Evolutionary conservation across 2,329 filamentous ascomycete species (phyloP).

Genomic region (Pseudocercospora musae): DNA sequence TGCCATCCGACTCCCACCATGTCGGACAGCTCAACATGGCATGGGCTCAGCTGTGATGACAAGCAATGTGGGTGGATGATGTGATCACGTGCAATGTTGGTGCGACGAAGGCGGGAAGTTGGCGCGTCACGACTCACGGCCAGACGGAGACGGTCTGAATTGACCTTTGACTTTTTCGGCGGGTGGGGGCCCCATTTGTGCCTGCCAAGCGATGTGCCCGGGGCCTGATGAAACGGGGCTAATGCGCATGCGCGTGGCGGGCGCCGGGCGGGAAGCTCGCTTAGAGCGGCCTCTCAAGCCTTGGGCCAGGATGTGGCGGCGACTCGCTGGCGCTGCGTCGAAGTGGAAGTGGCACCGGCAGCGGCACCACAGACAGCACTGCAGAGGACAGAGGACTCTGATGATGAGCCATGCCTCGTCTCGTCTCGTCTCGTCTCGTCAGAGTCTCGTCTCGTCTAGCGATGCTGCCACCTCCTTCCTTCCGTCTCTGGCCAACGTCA

Average conservation of each 20-base stretch:
- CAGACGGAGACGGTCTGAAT: no score
- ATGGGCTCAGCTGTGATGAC: no score
- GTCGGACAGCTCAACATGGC: no score
- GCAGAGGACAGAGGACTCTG: no score
- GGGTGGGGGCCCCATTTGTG: not conserved
- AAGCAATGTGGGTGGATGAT: no score
- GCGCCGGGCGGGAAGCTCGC: not conserved
- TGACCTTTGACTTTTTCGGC: not conserved
- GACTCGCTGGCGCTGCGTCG: no score
- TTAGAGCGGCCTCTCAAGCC: no score
- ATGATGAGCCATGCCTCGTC: not conserved
- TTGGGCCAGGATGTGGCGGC: not conserved
- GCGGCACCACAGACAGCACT: no score
- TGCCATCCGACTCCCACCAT: no score
- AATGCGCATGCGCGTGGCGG: not conserved
- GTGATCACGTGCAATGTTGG: no score
- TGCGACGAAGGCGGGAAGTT: not conserved
- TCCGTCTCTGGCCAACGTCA: not conserved
- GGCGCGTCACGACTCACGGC: no score
- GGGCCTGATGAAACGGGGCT: not conserved
- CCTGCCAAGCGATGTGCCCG: not conserved
- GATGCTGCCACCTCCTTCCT: not conserved
- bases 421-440: not conserved
- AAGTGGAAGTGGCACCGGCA: no score
- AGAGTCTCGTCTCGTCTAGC: not conserved